Base-by-base conservation (phyloP, 1,139 yeast species). In the Lipomyces yarrowii region DNA sequence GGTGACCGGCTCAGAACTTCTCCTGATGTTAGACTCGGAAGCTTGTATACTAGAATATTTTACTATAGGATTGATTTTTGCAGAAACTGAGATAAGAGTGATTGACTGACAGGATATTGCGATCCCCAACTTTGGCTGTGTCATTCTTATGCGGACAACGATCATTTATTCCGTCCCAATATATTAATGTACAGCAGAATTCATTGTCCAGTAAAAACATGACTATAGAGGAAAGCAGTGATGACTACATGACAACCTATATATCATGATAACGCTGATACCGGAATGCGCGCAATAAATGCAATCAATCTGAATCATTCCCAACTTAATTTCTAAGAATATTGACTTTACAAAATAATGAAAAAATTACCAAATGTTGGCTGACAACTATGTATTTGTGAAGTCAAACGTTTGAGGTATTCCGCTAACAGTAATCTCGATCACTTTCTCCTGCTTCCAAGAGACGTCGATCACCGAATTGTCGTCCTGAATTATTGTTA, bases 371-470 rank as follows among this genome's bases (percentile, higher is more conserved):
- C n/a, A n/a, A n/a, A 42, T 8, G 10, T 0, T 37, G 6, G 48
- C 18, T 3, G 48, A 21, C 8, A 8, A 6, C 60, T 26, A 65
- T 8, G 68, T 65, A 42, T 60, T 60, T 32, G 63, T 59, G 32
- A 65, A 65, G 52, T 65, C 69, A 42, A 65, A 65, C 18, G 48
- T 51, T 51, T 65, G 64, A 13, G 63, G 30, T 10, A 8, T 55
- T 8, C 63, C 63, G 13, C 61, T 39, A 5, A 60, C 60, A 5
- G 55, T 30, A 11, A 63, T 54, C 35, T 65, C 67, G 26, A 65
- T 58, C n/a, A 65, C 57, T 56, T 65, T 65, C 32, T 65, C 69
- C 35, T 63, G 67, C 21, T 61, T 63, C 53, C 67, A 65, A 10
- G 35, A 51, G 23, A 64, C 48, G 23, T 52, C 39, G 8, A 62